Evolutionary conservation across 2,329 filamentous ascomycete species (phyloP).

Genomic region (Pseudogymnoascus sp.): DNA sequence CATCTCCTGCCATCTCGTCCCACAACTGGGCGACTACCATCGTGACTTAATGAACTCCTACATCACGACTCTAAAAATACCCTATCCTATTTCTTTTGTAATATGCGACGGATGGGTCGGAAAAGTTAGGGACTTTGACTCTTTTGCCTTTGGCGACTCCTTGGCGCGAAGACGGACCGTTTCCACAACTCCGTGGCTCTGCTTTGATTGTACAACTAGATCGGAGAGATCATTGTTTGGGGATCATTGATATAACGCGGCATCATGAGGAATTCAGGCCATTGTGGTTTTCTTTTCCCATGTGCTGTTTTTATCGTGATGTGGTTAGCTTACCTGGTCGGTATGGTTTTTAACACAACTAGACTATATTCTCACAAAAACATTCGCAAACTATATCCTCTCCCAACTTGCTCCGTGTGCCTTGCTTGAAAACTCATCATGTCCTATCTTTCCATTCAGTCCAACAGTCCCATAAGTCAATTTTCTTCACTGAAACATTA

Average conservation of each 20-base stretch:
- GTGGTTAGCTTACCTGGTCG: conserved; percentile 7
- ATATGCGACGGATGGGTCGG: conserved; percentile 9
- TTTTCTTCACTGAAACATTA: not conserved
- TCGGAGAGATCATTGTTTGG: conserved; percentile 8
- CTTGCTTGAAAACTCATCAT: not conserved
- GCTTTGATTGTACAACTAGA: conserved; percentile 8
- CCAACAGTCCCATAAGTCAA: not conserved
- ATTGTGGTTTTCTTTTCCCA: not conserved
- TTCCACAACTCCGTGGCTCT: conserved; percentile 1
- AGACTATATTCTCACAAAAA: conserved; percentile 10
- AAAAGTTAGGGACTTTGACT: conserved; percentile 6
- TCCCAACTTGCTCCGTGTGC: not conserved
- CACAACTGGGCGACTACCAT: conserved; percentile 2
- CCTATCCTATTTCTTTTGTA: conserved; percentile 10
- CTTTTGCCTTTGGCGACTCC: conserved; percentile 5
- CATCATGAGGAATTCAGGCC: not conserved
- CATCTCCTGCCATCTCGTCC: not conserved
- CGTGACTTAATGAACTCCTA: conserved; percentile 11
- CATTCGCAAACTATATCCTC: conserved; percentile 6
- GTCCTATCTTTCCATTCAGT: not conserved
- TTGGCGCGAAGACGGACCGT: conserved; percentile 4
- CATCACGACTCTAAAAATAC: conserved; percentile 9
- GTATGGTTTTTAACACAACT: conserved; percentile 9
- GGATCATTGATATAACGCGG: not conserved
- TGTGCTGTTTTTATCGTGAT: conserved; percentile 4